Evolutionary conservation across 1,284 basidiomycete species (phyloP), one percentile per base, ranked within the genome.

Genomic region (Trichosporon coremiiforme): DNA sequence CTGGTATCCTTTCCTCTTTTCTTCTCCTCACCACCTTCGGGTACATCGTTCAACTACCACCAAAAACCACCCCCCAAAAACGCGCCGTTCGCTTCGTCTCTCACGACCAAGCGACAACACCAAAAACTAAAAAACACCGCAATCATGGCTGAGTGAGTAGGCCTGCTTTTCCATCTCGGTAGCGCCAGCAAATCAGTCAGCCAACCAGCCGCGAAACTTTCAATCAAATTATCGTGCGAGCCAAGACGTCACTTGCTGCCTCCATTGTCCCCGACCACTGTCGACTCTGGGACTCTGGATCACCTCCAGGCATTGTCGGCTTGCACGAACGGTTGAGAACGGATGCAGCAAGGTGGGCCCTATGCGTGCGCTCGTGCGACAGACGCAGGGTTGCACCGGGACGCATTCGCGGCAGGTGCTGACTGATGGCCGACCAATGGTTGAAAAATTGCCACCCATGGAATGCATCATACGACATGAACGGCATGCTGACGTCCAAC

Each of bases 141-240:
- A 71, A 83, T 79, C 75, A 83, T 83, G 82, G 79, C 82, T 70
- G 82, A 82, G 82, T 83, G 77, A 82, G 82, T 83, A 68, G 15
- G 29, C 31, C 33, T 22, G 36, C 55, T 29, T 38, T 62, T 29
- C 36, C 38, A 41, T 47, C 45, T 22, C 62, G n/a, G 31, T 20
- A 62, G 31, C 29, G 13, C 57, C 31, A 31, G 57, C 57, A 33
- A 25, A 53, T 53, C 50, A 53, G 50, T 53, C 50, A 53, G n/a
- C 50, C 50, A 53, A 25, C n/a, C 22, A 10, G 50, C 12, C 50
- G 50, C 50, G 20, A 53, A 53, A 53, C 50, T 53, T 53, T 53
- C 50, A 53, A 25, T 53, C 50, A 25, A 53, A 20, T 53, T 53
- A 20, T 53, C 50, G 50, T 53, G 50, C 50, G 50, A 53, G 50